Evolutionary conservation across 2,329 filamentous ascomycete genomes (phyloP).

Genomic region (Colletotrichum simmondsii): DNA sequence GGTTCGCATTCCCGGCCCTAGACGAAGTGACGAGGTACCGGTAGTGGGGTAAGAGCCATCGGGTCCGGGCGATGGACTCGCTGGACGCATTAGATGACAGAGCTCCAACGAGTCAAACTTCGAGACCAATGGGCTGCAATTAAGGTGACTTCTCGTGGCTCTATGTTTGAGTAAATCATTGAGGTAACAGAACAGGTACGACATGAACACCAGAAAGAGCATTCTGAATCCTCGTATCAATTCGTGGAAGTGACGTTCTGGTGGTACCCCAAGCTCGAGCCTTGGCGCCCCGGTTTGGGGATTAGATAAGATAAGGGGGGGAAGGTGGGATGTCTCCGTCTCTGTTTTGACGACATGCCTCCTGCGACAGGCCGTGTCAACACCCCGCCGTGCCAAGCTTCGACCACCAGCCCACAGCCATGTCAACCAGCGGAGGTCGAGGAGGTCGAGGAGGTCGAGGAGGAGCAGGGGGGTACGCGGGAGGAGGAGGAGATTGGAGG

Average conservation of each 20-base stretch:
- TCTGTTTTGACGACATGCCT: constrained; percentile 31
- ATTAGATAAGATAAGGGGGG: constrained; percentile 33
- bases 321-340: constrained; percentile 28
- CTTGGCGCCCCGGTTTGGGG: constrained; percentile 18
- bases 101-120: too few species aligned
- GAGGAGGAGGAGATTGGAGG: neutral
- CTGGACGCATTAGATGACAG: neutral
- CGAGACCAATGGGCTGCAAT: neutral
- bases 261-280: neutral
- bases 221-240: neutral
- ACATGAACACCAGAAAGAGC: neutral
- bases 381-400: neutral
- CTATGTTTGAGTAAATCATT: neutral
- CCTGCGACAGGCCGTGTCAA: neutral
- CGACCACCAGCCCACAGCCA: neutral
- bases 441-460: constrained; percentile 5
- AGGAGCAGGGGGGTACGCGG: neutral
- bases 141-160: accelerated
- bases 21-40: neutral
- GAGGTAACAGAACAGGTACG: too few species aligned
- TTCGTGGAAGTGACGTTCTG: neutral
- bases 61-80: constrained; percentile 14
- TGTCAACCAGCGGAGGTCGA: constrained; percentile 29
- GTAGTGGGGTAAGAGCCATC: constrained; percentile 23
- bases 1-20: constrained; percentile 17